Evolutionary conservation across 2,329 filamentous ascomycete genomes (phyloP), one percentile per base, ranked within the genome.

Genomic region (Stromatinia cepivora): DNA sequence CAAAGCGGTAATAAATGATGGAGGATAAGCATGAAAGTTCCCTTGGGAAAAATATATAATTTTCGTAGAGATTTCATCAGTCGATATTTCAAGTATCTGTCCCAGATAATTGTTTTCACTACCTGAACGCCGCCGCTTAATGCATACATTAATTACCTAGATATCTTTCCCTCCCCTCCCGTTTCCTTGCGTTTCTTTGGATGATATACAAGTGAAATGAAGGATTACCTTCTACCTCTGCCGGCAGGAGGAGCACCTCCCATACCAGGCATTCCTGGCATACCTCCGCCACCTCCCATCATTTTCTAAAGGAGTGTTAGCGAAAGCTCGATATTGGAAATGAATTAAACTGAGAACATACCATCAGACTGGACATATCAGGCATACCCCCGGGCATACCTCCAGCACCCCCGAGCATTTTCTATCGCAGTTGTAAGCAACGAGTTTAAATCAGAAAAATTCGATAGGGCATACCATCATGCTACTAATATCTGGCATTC

Each of bases 401-500:
- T 17, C 81, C 83, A 13, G 83, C 87, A 28, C 87, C 89, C 5
- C 90, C 91, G 74, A 97, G 86, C 91, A 97, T 96, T 84, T 95
- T 94, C 67, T 69, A 42, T 45, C 20, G 7, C 0, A 13, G 20
- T 22, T 34, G 13, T 69, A 66, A 69, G 61, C 17, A 34, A 31
- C 9, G 36, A 17, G 5, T 58, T 13, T 4, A 34, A 2, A 52
- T 34, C 22, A 36, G 22, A 17, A n/a, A 56, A 20, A 36, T 15
- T 2, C 1, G 11, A 25, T 7, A 31, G 11, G 6, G 28, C 52
- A 25, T 69, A 66, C 67, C 87, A 96, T 94, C 81, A 98, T 86
- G 69, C 89, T 89, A 45, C 88, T 88, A 86, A 97, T 91, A 76
- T 96, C 93, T 0, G 90, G 90, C 90, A 93, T 93, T 8, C 86